Base-by-base conservation (phyloP, 164 flowering plant species). In the Macadamia integrifolia region DNA sequence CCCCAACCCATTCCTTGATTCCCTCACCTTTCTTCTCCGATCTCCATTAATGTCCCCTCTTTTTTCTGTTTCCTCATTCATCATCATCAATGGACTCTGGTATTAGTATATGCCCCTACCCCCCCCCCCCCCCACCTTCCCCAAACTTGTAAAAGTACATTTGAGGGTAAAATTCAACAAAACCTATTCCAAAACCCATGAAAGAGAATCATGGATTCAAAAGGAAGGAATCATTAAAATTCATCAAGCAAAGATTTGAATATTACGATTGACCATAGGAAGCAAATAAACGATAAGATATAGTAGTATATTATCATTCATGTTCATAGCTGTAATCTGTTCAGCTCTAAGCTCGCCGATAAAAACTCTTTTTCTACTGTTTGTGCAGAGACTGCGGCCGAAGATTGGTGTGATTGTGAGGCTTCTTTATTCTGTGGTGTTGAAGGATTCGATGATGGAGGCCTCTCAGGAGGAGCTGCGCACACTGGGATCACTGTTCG, bases 11-110 rank as follows among this genome's bases (percentile, higher is more conserved):
- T 5, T 60, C 40, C 40, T 31, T 23, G 23, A 23, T 53, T 61
- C 72, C 71, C 57, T 71, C 60, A 72, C 71, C 72, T 14, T 17
- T 53, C 57, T 14, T 75, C 48, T 67, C 72, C 64, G 66, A 64
- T 76, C 59, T 72, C 82, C 77, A 71, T 82, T 79, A 80, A 80
- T 79, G 80, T 73, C 69, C 64, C 66, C 56, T 71, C 62, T 31
- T 58, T 28, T 48, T 13, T n/a, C 57, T 23, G 23, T 23, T 23
- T 23, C 23, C 23, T 23, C 23, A 23, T 23, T 23, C 23, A 23
- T 23, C 23, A 23, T 23, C 23, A 23, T 23, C 23, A 23, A 23
- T 23, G 23, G 23, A 23, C 23, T 23, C 23, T 23, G 23, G 23
- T 23, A 23, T 23, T 23, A 23, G 23, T 23, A 23, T 23, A 23